phyloP scores from a whole-genome alignment of 1,139 yeast species.

The Debaryomyces sp. region DNA sequence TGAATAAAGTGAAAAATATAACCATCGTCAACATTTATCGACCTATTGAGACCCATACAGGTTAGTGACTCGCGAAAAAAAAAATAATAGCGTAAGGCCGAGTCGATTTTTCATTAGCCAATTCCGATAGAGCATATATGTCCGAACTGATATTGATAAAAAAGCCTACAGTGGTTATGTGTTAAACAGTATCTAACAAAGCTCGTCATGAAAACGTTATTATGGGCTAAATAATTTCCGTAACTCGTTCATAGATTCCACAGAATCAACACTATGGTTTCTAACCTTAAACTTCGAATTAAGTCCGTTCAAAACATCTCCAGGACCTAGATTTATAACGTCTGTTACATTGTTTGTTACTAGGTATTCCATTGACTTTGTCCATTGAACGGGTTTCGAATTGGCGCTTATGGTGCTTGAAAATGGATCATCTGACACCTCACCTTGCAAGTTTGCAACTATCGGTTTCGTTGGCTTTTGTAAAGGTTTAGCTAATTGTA shows the following conservation, averaged over 20 bases:
- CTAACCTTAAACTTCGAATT: conserved; percentile 22
- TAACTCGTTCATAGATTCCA: conserved; percentile 8
- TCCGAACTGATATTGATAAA: background rate
- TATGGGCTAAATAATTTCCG: background rate
- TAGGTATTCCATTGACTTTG: conserved; percentile 31
- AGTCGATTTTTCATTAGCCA: background rate
- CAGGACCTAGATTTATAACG: conserved; percentile 43
- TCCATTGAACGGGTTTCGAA: conserved; percentile 50
- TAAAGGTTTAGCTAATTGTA: conserved; percentile 15
- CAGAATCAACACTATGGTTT: conserved; percentile 6
- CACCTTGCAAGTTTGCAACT: conserved; percentile 39
- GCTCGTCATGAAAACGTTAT: background rate
- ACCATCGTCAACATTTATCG: background rate
- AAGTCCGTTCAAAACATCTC: conserved; percentile 29
- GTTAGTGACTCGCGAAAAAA: conserved; percentile 1
- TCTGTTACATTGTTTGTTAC: conserved; percentile 18
- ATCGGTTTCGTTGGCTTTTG: conserved; percentile 26
- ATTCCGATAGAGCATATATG: background rate
- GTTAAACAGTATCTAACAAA: background rate
- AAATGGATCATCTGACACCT: conserved; percentile 21
- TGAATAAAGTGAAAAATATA: background rate
- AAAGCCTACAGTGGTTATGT: background rate
- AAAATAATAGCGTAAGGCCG: background rate
- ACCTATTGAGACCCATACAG: background rate
- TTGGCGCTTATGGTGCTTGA: conserved; percentile 36